Base-by-base conservation (phyloP, 2,329 filamentous ascomycete species). In the Neophaeococcomyces mojaviensis region DNA sequence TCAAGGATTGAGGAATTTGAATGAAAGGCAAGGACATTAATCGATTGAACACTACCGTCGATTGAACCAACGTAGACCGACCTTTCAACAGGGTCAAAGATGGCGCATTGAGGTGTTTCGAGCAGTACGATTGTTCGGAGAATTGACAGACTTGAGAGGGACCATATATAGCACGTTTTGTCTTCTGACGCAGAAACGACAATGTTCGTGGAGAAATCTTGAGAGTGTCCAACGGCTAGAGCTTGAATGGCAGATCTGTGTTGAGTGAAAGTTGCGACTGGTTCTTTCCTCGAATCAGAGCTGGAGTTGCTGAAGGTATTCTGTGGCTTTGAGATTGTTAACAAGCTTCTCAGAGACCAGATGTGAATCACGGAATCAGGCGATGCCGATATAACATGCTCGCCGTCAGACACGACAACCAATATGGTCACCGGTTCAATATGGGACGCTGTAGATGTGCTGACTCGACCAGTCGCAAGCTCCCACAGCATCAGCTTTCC, bases 401-500 rank as follows among this genome's bases (percentile, higher is more conserved):
- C 68, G 43, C 66, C 82, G 34, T 82, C 84, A 9, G 81, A 77
- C 59, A 82, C 78, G 20, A 82, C 74, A 31, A 78, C 81, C 46
- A 97, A 70, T 60, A 81, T 83, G 19, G 86, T 88, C 22, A 97
- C 80, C 3, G 68, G 63, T 50, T 68, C 64, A 38, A 69, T 53
- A 56, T 67, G 64, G 24, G 64, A 64, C 18, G 67, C 65, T 4
- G 68, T 64, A 12, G 68, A 69, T 36, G 65, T 67, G 31, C 68
- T 62, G 57, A 69, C 62, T 48, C 68, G 64, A 38, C 68, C 68
- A 19, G 68, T 71, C 45, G 64, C 65, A 63, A 92, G 87, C 82
- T 98, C 92, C 92, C 92, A 98, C 2, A 94, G 67, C 58, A 95
- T 84, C 54, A 97, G 66, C 46, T 89, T 80, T 13, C 92, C 92